Base-by-base conservation (phyloP, 139 green algal species). In the Picochlorum sp. region DNA sequence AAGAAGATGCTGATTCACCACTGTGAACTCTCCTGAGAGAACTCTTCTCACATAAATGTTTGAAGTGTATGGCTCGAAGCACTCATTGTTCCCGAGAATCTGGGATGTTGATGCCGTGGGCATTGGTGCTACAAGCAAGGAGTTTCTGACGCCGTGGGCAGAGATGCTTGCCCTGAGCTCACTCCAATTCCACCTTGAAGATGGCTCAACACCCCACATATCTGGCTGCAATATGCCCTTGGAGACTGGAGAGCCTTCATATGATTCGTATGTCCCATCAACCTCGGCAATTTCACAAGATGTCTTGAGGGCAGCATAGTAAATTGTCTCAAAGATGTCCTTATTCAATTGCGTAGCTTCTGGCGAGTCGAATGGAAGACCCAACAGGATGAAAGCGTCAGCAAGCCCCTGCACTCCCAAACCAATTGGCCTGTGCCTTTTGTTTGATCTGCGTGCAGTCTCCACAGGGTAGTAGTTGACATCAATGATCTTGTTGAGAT, bases 401-500 rank as follows among this genome's bases (percentile, higher is more conserved):
- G 94, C 94, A 41, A 99, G 84, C 50, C 94, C 94, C 74, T 96
- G 90, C 14, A 97, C 86, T 65, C 94, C 94, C 5, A 99, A 82
- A 52, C 94, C 94, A 64, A 99, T 97, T 69, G 94, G 94, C 21
- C 94, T 74, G 84, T 99, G 92, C 34, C 88, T 81, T 79, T 96
- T 85, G 86, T 99, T 99, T 66, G 81, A 93, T 45, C 69, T 66
- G 34, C 80, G 72, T 1, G 91, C 91, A 4, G 83, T 86, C 68
- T 96, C 86, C 13, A 89, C 85, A 1, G 94, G 94, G 79, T 99
- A 99, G 85, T 85, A 97, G 88, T 98, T 99, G 73, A 97, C 77
- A 72, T 99, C 94, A 64, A 99, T 99, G 77, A 99, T 97, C 62
- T 88, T 86, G 82, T 99, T 99, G 20, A 99, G 77, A 81, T 98